Conservation (phyloP, 1,284 basidiomycete species). For the Cutaneotrichosporon cutaneum region DNA sequence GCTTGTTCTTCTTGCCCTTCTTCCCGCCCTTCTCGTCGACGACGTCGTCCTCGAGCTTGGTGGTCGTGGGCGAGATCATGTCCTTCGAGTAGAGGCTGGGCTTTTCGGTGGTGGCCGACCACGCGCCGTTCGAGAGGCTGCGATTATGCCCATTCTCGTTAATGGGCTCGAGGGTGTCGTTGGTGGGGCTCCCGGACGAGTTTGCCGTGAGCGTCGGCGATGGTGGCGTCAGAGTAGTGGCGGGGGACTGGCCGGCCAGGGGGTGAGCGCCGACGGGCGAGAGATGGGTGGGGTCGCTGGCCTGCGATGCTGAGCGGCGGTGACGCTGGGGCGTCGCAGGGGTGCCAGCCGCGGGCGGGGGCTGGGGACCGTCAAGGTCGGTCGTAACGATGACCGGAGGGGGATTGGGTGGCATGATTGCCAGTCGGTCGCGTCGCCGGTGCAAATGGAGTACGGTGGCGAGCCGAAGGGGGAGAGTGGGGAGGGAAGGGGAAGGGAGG, state of each 20-base stretch:
- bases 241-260: constrained; percentile 15
- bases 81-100: constrained; percentile 3
- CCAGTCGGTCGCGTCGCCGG: not conserved
- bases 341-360: constrained; percentile 6
- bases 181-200: constrained; percentile 29
- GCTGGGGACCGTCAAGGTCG: constrained; percentile 33
- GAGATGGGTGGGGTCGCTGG: constrained; percentile 30
- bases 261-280: constrained; percentile 26
- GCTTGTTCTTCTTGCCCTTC: constrained; percentile 26
- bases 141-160: constrained; percentile 40
- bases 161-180: constrained; percentile 62
- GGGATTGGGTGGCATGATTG: constrained; percentile 18
- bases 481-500: not conserved
- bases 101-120: constrained; percentile 25
- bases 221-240: constrained; percentile 31
- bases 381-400: constrained; percentile 45
- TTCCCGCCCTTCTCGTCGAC: constrained; percentile 11
- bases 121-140: constrained; percentile 36
- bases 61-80: constrained; percentile 6
- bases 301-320: constrained; percentile 19
- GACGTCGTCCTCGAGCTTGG: constrained; percentile 7
- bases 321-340: constrained; percentile 20
- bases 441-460: not conserved
- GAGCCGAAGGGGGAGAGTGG: not conserved
- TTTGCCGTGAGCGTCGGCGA: constrained; percentile 44